Evolutionary conservation across 768 basidiomycete species (phyloP).

Genomic region (Collybiopsis luxurians): DNA sequence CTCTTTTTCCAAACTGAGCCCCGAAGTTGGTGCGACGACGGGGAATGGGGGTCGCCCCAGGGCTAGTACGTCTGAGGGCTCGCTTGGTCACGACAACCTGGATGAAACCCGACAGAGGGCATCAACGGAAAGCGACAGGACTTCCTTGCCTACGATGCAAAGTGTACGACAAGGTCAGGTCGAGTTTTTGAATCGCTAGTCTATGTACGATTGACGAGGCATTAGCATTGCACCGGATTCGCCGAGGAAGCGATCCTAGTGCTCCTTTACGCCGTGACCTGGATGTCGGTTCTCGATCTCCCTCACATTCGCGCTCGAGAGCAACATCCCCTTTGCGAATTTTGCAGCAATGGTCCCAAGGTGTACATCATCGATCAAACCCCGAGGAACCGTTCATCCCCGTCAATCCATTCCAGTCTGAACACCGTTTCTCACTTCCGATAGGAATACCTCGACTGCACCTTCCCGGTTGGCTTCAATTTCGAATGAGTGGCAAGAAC

Average conservation of each 20-base stretch:
- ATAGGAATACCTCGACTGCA: not conserved
- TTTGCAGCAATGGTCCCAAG: conserved; percentile 50
- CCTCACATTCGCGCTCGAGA: conserved; percentile 52
- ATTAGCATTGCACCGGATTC: conserved; percentile 28
- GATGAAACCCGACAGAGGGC: conserved; percentile 46
- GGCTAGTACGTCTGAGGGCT: conserved; percentile 32
- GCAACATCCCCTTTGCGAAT: conserved; percentile 58
- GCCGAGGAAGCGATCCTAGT: conserved; percentile 31
- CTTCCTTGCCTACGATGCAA: conserved; percentile 35
- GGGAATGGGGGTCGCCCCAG: conserved; percentile 16
- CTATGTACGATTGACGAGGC: not conserved
- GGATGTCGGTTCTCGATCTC: conserved; percentile 36
- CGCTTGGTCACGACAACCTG: conserved; percentile 40
- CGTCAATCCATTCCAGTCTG: conserved; percentile 48
- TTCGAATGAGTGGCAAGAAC: conserved; percentile 22
- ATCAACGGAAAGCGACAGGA: conserved; percentile 54
- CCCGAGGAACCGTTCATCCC: conserved; percentile 56
- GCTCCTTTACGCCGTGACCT: conserved; percentile 27
- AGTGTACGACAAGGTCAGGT: conserved; percentile 38
- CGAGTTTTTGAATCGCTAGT: conserved; percentile 1
- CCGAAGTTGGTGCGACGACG: conserved; percentile 16
- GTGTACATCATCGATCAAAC: conserved; percentile 40
- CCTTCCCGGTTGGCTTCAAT: conserved; percentile 3
- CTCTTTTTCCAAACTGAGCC: conserved; percentile 8
- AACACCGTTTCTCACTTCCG: conserved; percentile 14